Evolutionary conservation across 345 rosid genomes (phyloP).

Genomic region (Heritiera littoralis): DNA sequence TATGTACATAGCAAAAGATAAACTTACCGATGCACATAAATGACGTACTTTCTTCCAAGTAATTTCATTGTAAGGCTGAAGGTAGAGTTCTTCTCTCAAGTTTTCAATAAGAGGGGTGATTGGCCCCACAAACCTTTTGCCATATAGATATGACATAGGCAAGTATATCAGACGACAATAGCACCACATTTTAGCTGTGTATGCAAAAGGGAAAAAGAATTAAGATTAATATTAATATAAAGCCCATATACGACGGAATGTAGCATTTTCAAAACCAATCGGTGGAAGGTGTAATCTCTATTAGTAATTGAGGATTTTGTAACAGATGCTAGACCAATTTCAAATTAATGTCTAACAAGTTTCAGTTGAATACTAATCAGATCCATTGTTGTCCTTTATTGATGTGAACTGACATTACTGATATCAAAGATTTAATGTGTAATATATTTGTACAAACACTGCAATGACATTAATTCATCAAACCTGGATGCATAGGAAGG

Average conservation of each 20-base stretch:
- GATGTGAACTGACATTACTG: neutral
- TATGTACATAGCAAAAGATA: neutral
- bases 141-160: no score
- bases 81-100: no score
- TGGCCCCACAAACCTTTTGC: no score
- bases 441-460: neutral
- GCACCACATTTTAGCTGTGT: no score
- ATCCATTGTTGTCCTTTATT: neutral
- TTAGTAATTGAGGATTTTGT: neutral
- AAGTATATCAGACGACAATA: no score
- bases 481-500: conserved; percentile 58
- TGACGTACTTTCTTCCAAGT: no score
- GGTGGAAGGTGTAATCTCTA: neutral
- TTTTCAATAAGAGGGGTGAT: no score
- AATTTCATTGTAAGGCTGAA: no score
- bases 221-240: neutral
- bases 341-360: neutral
- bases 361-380: neutral
- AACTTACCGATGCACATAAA: neutral
- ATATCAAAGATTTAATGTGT: neutral
- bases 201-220: neutral
- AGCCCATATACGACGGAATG: no score
- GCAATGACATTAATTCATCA: neutral
- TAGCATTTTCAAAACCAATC: no score
- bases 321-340: neutral